phyloP scores from a whole-genome alignment of 108 stramenopile species.

The Skeletonema potamos region DNA sequence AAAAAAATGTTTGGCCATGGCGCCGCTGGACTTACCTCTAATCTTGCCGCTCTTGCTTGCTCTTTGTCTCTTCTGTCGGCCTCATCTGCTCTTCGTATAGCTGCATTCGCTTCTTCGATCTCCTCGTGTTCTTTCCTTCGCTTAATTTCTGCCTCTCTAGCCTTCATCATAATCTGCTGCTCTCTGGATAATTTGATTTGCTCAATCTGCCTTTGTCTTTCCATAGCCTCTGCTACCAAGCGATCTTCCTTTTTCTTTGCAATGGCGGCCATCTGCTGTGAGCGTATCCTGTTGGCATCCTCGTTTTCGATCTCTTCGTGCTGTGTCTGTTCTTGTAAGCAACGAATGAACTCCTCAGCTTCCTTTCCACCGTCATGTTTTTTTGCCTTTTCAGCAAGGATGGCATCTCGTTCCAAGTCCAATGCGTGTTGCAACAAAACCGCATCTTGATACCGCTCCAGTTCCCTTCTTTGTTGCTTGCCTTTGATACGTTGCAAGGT shows the following conservation, averaged over 20 bases:
- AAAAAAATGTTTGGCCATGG: not conserved
- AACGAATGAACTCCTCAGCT: constrained; percentile 21
- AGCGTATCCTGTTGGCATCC: constrained; percentile 29
- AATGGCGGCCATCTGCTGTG: constrained; percentile 32
- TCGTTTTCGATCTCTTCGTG: constrained; percentile 35
- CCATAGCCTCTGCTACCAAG: constrained; percentile 23
- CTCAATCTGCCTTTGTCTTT: constrained; percentile 29
- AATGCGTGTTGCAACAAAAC: constrained; percentile 45
- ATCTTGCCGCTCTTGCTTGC: constrained; percentile 3
- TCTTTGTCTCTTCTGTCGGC: constrained; percentile 18
- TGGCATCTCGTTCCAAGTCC: constrained; percentile 31
- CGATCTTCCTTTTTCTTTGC: constrained; percentile 31
- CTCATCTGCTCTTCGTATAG: constrained; percentile 18
- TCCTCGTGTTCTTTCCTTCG: constrained; percentile 26
- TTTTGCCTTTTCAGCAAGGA: constrained; percentile 34
- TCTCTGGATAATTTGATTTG: constrained; percentile 32
- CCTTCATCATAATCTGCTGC: constrained; percentile 44
- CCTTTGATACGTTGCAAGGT: constrained; percentile 16
- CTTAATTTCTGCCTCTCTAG: constrained; percentile 14
- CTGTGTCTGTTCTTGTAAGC: constrained; percentile 21
- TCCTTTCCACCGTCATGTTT: constrained; percentile 44
- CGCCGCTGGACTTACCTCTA: not conserved
- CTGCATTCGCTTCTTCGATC: constrained; percentile 14
- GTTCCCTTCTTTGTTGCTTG: constrained; percentile 9
- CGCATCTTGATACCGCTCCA: constrained; percentile 36